These are phyloP conservation scores for Populus pruinosa DNA, from an alignment of 345 rosid genomes.

Conservation along the genomic window DNA sequence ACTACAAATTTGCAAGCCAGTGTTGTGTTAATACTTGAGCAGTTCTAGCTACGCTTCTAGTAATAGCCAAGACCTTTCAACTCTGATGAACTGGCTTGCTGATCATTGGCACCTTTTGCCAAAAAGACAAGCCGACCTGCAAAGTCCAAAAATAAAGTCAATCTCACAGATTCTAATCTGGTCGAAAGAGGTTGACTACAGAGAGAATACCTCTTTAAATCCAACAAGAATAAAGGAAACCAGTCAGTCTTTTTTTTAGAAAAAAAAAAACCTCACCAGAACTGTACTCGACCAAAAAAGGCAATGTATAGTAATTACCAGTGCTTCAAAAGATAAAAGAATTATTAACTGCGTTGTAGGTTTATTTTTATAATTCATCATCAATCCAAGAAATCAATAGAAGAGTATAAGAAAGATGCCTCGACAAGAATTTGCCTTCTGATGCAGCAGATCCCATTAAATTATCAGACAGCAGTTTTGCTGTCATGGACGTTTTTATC, in stretches of 20 bases:
- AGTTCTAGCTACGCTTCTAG: slow-evolving; percentile 20
- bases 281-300: no score
- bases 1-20: slow-evolving; percentile 1
- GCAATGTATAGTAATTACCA: no score
- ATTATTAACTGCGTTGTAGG: background rate
- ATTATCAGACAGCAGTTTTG: no score
- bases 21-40: background rate
- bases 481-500: background rate
- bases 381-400: background rate
- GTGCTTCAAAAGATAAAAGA: no score
- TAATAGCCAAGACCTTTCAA: slow-evolving; percentile 53
- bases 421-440: background rate
- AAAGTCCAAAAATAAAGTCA: background rate
- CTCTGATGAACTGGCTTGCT: slow-evolving; percentile 33
- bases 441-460: background rate
- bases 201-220: background rate
- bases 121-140: slow-evolving; percentile 65
- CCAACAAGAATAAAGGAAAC: background rate
- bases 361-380: background rate
- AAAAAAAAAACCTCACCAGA: no score
- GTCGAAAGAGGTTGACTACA: background rate
- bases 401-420: background rate
- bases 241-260: no score
- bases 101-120: slow-evolving; percentile 34
- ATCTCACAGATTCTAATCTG: background rate